phyloP scores from a whole-genome alignment of 2,329 filamentous ascomycete species.

The Fusarium hostae region DNA sequence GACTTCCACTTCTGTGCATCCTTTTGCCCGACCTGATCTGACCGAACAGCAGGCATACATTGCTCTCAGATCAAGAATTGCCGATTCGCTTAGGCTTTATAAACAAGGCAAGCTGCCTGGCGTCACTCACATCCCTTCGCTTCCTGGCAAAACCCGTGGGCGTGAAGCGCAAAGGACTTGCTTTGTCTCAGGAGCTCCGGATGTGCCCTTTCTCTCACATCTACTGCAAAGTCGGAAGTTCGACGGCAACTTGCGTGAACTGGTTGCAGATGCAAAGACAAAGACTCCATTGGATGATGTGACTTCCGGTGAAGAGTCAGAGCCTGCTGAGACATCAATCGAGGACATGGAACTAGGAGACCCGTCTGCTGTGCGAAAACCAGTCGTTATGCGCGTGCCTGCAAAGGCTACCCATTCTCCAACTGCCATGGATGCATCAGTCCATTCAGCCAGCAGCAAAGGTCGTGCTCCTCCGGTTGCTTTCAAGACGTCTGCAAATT shows the following conservation, averaged over 20 bases:
- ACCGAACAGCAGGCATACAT: constrained; percentile 63
- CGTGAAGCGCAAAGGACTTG: constrained; percentile 23
- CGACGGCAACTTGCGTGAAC: constrained; percentile 66
- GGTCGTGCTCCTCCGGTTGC: constrained; percentile 55
- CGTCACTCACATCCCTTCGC: constrained; percentile 57
- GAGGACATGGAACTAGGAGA: constrained; percentile 21
- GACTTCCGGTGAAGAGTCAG: constrained; percentile 65
- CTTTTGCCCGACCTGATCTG: constrained; percentile 57
- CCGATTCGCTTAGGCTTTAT: constrained; percentile 64
- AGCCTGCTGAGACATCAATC: constrained; percentile 48
- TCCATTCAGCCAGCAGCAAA: constrained; percentile 69
- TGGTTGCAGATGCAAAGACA: constrained; percentile 69
- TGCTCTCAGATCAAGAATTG: constrained; percentile 63
- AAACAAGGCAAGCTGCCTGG: constrained; percentile 63
- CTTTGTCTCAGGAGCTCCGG: constrained; percentile 64
- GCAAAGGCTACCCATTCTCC: constrained; percentile 67
- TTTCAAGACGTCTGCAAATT: constrained; percentile 52
- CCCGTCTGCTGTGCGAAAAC: constrained; percentile 46
- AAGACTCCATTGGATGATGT: constrained; percentile 62
- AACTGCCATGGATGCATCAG: constrained; percentile 52
- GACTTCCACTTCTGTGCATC: constrained; percentile 47
- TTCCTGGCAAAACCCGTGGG: constrained; percentile 15
- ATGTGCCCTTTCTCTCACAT: constrained; percentile 74
- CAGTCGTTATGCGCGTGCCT: constrained; percentile 67
- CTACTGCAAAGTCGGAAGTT: constrained; percentile 72